Percentiles rank a stretch among this genome's conserved stretches.
These are phyloP conservation scores for Backusella luteola DNA, from an alignment of 192 early-diverging fungal species.

Conservation along the genomic window DNA sequence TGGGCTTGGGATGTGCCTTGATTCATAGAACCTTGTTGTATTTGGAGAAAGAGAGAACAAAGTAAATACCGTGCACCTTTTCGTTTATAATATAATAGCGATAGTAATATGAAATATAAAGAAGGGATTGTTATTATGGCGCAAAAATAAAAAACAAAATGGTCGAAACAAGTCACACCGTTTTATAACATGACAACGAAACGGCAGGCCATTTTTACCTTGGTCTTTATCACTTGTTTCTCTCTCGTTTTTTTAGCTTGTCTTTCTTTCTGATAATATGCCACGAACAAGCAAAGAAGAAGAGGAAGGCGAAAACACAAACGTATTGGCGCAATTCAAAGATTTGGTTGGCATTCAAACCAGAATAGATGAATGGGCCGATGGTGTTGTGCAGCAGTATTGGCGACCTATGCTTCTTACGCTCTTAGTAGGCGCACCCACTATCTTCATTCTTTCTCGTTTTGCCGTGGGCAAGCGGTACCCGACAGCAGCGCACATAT, in stretches of 20 bases:
- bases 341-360: neutral
- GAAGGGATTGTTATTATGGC: neutral
- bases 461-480: constrained; percentile 39
- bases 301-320: neutral
- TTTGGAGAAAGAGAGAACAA: neutral
- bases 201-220: neutral
- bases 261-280: neutral
- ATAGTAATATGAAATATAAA: neutral
- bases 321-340: neutral
- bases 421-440: constrained; percentile 28
- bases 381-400: constrained; percentile 4
- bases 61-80: neutral
- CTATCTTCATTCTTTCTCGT: constrained; percentile 13
- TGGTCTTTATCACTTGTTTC: neutral
- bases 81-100: too few relatives aligned
- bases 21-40: neutral
- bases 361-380: constrained; percentile 11
- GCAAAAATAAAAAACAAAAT: neutral
- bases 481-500: constrained; percentile 42
- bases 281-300: neutral
- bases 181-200: neutral
- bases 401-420: constrained; percentile 22
- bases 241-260: neutral
- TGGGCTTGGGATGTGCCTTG: neutral
- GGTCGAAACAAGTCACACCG: neutral